Conservation (phyloP, 371 early-diverging fungal genomes). For the Mucor lusitanicus region DNA sequence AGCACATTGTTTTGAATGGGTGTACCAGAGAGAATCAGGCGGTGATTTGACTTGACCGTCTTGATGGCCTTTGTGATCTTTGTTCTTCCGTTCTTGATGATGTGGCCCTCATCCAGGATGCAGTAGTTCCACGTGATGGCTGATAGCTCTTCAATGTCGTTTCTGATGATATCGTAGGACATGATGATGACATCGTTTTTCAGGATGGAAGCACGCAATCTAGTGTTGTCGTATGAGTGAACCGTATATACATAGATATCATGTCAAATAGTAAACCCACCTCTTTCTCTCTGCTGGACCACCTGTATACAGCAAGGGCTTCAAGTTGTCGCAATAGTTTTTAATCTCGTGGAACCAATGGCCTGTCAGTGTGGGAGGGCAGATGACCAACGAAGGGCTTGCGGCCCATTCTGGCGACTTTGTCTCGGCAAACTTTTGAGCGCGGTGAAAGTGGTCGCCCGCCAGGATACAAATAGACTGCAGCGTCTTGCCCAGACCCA, state of each 20-base stretch:
- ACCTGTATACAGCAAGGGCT: conserved; percentile 86
- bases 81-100: conserved; percentile 96
- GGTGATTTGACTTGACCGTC: conserved; percentile 79
- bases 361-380: conserved; percentile 95
- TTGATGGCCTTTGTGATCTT: conserved; percentile 93
- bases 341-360: conserved; percentile 98
- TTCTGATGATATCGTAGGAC: conserved; percentile 97
- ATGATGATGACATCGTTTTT: conserved; percentile 85
- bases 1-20: conserved; percentile 99
- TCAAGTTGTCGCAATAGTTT: conserved; percentile 77
- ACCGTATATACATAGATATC: no score
- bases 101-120: conserved; percentile 99
- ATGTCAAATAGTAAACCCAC: conserved; percentile 18
- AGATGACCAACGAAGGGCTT: conserved; percentile 92
- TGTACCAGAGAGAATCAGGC: conserved; percentile 97
- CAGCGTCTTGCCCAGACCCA: conserved; percentile 98
- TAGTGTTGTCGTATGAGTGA: no score
- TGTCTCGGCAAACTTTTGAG: conserved; percentile 61
- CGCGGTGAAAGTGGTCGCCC: conserved; percentile 80
- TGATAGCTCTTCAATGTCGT: conserved; percentile 87
- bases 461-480: conserved; percentile 97
- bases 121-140: conserved; percentile 91
- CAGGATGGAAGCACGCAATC: conserved; percentile 45
- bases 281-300: conserved; percentile 77
- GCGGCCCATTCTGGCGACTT: conserved; percentile 65